Percentiles rank a stretch among this genome's conserved stretches.
phyloP scores from a whole-genome alignment of 352 stramenopile species.

The Globisporangium carolinianum region DNA sequence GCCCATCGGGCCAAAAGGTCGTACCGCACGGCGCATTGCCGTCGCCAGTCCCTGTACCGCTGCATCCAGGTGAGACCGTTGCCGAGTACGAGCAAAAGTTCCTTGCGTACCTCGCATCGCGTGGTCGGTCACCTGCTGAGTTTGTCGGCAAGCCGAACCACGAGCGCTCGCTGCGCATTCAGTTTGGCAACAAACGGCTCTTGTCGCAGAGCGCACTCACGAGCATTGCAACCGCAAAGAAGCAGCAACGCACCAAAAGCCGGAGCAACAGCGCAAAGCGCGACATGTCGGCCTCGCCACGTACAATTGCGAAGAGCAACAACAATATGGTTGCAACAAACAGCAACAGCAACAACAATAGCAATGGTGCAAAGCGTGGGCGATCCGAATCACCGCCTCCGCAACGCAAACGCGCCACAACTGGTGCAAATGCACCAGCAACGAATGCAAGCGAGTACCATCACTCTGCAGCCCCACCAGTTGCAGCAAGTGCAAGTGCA shows the following conservation, averaged over 20 bases:
- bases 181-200: slow-evolving; percentile 11
- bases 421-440: neutral
- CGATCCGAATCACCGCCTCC: too few relatives aligned
- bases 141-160: neutral
- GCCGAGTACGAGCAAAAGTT: slow-evolving; percentile 16
- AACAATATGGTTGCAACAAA: neutral
- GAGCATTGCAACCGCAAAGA: too few relatives aligned
- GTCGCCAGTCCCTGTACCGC: slow-evolving; percentile 13
- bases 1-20: neutral
- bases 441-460: neutral
- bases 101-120: slow-evolving; percentile 8
- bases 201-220: neutral
- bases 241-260: too few relatives aligned
- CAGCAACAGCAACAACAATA: neutral
- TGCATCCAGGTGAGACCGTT: slow-evolving; percentile 9
- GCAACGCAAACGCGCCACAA: neutral
- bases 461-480: neutral
- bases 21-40: neutral
- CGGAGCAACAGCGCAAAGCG: neutral
- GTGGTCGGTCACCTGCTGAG: slow-evolving; percentile 3
- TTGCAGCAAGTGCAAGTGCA: neutral
- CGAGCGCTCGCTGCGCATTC: slow-evolving; percentile 14
- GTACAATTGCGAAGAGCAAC: neutral
- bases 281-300: neutral
- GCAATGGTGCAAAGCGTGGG: neutral